Conservation (phyloP, 768 basidiomycete species). For the Cystofilobasidium bisporidii region DNA sequence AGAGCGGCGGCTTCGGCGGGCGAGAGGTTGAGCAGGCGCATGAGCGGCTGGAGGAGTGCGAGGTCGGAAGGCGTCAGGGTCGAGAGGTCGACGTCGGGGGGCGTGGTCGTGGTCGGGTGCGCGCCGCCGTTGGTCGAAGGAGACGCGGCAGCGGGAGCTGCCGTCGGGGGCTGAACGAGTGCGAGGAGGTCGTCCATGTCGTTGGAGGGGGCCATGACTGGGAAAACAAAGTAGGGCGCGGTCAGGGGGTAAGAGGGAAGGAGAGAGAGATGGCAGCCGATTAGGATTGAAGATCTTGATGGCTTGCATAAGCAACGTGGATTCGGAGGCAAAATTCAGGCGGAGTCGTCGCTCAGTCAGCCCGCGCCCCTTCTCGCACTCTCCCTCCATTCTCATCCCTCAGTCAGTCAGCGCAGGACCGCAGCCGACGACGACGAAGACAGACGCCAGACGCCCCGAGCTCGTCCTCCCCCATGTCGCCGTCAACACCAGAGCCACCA, state of each 20-base stretch:
- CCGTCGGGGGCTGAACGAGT: slow-evolving; percentile 21
- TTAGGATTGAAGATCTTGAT: too few relatives aligned
- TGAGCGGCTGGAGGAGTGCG: slow-evolving; percentile 15
- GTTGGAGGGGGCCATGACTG: not conserved
- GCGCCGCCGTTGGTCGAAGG: too few relatives aligned
- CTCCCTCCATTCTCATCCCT: too few relatives aligned
- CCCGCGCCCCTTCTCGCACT: too few relatives aligned
- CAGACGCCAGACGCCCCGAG: too few relatives aligned
- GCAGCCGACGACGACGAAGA: too few relatives aligned
- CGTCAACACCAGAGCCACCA: not conserved
- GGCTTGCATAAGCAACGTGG: too few relatives aligned
- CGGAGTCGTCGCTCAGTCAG: too few relatives aligned
- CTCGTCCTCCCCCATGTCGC: too few relatives aligned
- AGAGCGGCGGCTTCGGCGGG: slow-evolving; percentile 14
- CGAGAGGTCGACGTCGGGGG: slow-evolving; percentile 23
- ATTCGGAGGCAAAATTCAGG: too few relatives aligned
- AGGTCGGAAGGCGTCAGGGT: slow-evolving; percentile 11
- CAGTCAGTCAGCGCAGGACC: too few relatives aligned
- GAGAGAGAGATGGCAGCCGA: slow-evolving; percentile 29
- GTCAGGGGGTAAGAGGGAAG: not conserved
- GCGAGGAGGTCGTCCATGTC: slow-evolving; percentile 21
- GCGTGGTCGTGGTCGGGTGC: slow-evolving; percentile 11
- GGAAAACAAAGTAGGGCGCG: too few relatives aligned
- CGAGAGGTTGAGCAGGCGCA: slow-evolving; percentile 14
- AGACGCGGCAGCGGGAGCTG: slow-evolving; percentile 3